Conservation (phyloP, 202 grass and related monocot species). For the Carex arenaria region DNA sequence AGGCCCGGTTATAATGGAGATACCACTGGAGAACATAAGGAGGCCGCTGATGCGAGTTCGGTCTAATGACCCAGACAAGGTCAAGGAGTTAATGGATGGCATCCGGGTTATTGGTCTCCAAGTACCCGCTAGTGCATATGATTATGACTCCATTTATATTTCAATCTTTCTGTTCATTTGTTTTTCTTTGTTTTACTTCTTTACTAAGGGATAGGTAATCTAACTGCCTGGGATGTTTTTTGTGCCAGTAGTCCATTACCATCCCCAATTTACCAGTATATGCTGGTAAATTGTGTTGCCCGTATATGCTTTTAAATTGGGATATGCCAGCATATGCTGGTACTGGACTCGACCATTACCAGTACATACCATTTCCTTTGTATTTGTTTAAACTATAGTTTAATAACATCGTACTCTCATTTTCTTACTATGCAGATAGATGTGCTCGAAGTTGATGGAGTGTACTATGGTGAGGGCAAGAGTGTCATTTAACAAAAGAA, state of each 20-base stretch:
- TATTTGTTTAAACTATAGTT: neutral
- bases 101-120: conserved; percentile 81
- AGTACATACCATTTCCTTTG: neutral
- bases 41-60: conserved; percentile 81
- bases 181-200: neutral
- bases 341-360: neutral
- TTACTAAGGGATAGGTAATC: neutral
- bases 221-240: neutral
- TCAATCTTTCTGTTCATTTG: neutral
- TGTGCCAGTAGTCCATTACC: too few species aligned
- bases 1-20: conserved; percentile 69
- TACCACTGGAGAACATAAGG: conserved; percentile 66
- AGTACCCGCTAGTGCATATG: conserved; percentile 53
- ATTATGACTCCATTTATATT: neutral
- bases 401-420: neutral
- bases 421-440: conserved; percentile 88
- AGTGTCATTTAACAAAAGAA: neutral
- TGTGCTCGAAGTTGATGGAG: conserved; percentile 83
- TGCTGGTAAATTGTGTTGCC: neutral
- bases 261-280: neutral
- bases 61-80: conserved; percentile 78
- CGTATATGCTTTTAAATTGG: neutral
- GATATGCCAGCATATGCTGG: neutral
- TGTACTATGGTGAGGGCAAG: conserved; percentile 62
- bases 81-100: conserved; percentile 87